phyloP scores from a whole-genome alignment of 306 rosid species.

The Vigna hirtella region DNA sequence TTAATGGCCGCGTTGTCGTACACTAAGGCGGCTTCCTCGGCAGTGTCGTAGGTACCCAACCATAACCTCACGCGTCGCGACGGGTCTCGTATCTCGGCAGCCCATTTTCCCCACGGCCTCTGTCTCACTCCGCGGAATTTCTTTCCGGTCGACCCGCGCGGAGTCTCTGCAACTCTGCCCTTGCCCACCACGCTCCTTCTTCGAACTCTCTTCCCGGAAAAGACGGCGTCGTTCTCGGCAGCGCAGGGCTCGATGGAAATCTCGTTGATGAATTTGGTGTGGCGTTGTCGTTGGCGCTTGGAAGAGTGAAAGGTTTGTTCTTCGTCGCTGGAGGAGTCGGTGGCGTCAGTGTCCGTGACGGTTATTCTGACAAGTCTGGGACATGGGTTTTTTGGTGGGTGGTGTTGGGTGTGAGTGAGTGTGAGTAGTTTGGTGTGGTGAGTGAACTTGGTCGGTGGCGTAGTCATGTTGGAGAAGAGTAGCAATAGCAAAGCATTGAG shows the following conservation, averaged over 20 bases:
- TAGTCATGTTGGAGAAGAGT: constrained; percentile 32
- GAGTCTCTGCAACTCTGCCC: constrained; percentile 24
- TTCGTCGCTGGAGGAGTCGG: constrained; percentile 90
- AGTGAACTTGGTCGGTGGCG: constrained; percentile 46
- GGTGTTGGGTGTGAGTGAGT: not conserved
- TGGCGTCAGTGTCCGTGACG: constrained; percentile 76
- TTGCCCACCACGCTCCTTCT: not conserved
- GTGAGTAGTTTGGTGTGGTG: constrained; percentile 58
- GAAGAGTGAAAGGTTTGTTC: constrained; percentile 41
- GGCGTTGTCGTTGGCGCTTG: constrained; percentile 51
- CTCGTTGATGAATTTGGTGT: constrained; percentile 71
- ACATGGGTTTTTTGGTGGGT: not conserved
- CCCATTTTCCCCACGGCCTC: constrained; percentile 99
- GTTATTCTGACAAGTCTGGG: constrained; percentile 66
- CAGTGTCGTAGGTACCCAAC: constrained; percentile 93
- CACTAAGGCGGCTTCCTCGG: constrained; percentile 94
- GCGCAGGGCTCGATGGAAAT: constrained; percentile 60
- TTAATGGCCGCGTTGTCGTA: constrained; percentile 95
- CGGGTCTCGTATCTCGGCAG: constrained; percentile 97
- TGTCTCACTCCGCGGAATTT: constrained; percentile 95
- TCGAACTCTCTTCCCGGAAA: constrained; percentile 45
- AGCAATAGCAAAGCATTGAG: constrained; percentile 56
- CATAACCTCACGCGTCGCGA: constrained; percentile 85
- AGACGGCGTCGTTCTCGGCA: constrained; percentile 34
- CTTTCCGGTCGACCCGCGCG: constrained; percentile 43